Base-by-base conservation (phyloP, 257 asterid genomes). In the Capsicum pubescens region DNA sequence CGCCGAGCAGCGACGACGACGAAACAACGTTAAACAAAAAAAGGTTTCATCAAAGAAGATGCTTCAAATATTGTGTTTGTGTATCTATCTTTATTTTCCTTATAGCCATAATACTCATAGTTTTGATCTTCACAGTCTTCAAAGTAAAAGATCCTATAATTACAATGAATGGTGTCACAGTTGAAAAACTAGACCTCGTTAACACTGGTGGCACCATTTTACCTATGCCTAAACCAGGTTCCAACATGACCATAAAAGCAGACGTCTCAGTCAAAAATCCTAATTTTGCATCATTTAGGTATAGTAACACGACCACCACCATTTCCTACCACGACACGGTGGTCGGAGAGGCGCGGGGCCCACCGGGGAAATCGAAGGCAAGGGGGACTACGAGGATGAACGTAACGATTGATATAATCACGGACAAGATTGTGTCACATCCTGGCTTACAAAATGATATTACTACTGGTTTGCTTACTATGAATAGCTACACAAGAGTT, bases 201-300 rank as follows among this genome's bases (percentile, higher is more conserved):
- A 85, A 66, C 87, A 91, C 81, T 26, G 36, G 52, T 67, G 81
- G 81, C 80, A 71, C 88, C 85, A 36, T 19, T 7, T 15, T 68
- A 1, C 57, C 72, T 39, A 80, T 77, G 4, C 95, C 98, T 5
- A 90, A 81, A 39, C 94, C 95, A 5, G 97, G 94, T 60, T 60
- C 92, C 9, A 95, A 94, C 87, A 88, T 93, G 85, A 85, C 95
- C 5, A 77, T 95, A 9, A 90, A 82, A 67, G 98, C 97, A 10
- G 97, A 93, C 79, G 91, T 95, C 4, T 91, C 98, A 0, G 97
- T 95, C 82, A 93, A 86, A 90, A 95, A 95, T 57, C 97, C 98
- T 0, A 95, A 95, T 36, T 91, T 57, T 83, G 93, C 98, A 1
- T 88, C 94, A 17, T 92, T 95, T 89, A 85, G 57, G 90, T 95